A percentile compares a stretch with the other conserved stretches of the same genome.
Conservation (phyloP, 768 basidiomycete species). For the Clitopilus passeckerianus region DNA sequence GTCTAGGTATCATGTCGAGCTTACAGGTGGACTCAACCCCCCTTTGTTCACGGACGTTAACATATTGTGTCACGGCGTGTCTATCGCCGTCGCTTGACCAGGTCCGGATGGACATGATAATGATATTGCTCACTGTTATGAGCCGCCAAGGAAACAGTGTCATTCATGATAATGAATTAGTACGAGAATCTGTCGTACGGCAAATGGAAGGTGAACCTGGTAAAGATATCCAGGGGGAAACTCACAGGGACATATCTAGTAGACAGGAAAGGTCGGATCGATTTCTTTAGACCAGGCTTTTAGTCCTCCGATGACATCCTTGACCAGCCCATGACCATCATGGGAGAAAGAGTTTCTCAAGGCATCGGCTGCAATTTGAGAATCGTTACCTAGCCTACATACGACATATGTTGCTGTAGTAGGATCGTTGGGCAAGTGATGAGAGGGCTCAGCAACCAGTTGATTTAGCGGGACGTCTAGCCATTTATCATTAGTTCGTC, state of each 20-base stretch:
- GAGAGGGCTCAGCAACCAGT: conserved; percentile 57
- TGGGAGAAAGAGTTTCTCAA: conserved; percentile 32
- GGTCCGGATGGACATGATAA: no score
- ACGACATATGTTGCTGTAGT: conserved; percentile 48
- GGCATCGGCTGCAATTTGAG: conserved; percentile 77
- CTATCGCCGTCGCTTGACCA: no score
- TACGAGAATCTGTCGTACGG: no score
- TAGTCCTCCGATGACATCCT: conserved; percentile 80
- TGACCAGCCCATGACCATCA: conserved; percentile 26
- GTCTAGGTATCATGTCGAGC: no score
- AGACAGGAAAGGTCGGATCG: conserved; percentile 75
- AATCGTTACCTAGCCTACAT: conserved; percentile 92
- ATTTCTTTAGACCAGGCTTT: conserved; percentile 74
- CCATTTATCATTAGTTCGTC: not conserved
- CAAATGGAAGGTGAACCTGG: no score
- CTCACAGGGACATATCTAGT: conserved; percentile 31
- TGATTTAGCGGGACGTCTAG: conserved; percentile 71
- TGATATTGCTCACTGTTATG: no score
- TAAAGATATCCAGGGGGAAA: no score
- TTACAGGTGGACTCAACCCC: no score
- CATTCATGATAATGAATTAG: no score
- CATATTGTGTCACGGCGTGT: no score
- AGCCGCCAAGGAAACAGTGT: no score
- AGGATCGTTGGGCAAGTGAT: conserved; percentile 24
- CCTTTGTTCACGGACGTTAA: no score